Percentiles rank a stretch among this genome's conserved stretches.
These are phyloP conservation scores for Orbilia blumenaviensis DNA, from an alignment of 2,329 filamentous ascomycete species.

Conservation along the genomic window DNA sequence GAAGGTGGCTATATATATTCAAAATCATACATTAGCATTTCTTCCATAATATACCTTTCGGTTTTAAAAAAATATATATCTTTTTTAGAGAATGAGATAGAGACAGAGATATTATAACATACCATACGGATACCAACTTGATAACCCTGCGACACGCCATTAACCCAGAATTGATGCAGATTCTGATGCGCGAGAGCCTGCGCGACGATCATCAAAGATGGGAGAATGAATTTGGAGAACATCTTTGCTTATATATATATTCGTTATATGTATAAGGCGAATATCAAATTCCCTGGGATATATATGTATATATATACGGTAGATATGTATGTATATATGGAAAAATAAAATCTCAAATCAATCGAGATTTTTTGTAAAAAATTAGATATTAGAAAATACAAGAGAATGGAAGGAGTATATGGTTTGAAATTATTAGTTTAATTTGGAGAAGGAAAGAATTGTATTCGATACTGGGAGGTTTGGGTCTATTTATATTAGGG, in stretches of 20 bases:
- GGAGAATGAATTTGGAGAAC: slow-evolving; percentile 37
- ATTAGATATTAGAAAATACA: slow-evolving; percentile 21
- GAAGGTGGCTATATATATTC: slow-evolving; percentile 38
- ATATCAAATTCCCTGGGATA: neutral
- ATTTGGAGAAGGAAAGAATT: neutral
- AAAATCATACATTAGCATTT: no score
- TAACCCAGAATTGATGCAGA: slow-evolving; percentile 63
- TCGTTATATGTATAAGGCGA: neutral
- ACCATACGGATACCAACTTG: slow-evolving; percentile 56
- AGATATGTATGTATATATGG: neutral
- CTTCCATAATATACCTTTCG: no score
- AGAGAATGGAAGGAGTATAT: neutral
- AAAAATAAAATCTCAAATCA: slow-evolving; percentile 24
- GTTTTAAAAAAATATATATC: no score
- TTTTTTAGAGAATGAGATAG: no score
- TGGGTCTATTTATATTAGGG: slow-evolving; percentile 48
- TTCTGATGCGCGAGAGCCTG: slow-evolving; percentile 61
- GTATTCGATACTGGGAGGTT: neutral
- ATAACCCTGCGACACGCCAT: slow-evolving; percentile 57
- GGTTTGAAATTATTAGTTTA: neutral
- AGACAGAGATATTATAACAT: neutral
- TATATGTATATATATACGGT: neutral
- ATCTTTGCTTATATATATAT: slow-evolving; percentile 9
- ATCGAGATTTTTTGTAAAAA: slow-evolving; percentile 27
- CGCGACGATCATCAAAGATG: slow-evolving; percentile 40